A percentile compares a stretch with the other conserved stretches of the same genome.
Evolutionary conservation across 495 filamentous ascomycete species (phyloP).

Genomic region (Podospora sp.): DNA sequence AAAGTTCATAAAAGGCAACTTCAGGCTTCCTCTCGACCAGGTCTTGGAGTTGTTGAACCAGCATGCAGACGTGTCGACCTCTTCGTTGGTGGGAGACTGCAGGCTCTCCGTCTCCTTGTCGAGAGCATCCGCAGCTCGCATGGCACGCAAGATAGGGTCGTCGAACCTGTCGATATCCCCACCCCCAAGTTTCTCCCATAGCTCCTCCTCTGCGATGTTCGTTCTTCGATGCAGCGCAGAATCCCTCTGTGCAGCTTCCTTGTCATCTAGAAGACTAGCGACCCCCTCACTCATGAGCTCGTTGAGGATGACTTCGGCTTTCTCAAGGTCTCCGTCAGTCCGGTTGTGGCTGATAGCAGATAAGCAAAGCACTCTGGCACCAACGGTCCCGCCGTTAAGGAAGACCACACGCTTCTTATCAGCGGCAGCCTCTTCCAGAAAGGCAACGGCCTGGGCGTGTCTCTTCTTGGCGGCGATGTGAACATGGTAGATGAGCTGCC

Average conservation of each 20-base stretch:
- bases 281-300: constrained; percentile 47
- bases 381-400: constrained; percentile 52
- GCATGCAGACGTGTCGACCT: constrained; percentile 41
- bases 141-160: constrained; percentile 47
- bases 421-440: constrained; percentile 44
- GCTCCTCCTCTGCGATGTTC: background rate
- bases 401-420: constrained; percentile 52
- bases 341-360: constrained; percentile 45
- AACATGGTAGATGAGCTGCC: constrained; percentile 43
- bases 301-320: constrained; percentile 49
- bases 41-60: constrained; percentile 21
- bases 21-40: constrained; percentile 39
- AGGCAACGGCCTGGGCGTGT: constrained; percentile 45
- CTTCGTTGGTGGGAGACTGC: constrained; percentile 39
- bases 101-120: constrained; percentile 49
- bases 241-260: background rate
- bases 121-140: constrained; percentile 55
- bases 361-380: constrained; percentile 49
- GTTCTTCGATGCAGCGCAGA: background rate
- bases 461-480: constrained; percentile 46
- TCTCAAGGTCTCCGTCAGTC: constrained; percentile 43
- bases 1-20: constrained; percentile 23
- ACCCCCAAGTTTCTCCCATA: constrained; percentile 1
- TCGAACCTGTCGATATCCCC: constrained; percentile 14
- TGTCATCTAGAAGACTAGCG: constrained; percentile 34